Base-by-base conservation (phyloP, 805 yeast genomes). In the Metschnikowia borealis region DNA sequence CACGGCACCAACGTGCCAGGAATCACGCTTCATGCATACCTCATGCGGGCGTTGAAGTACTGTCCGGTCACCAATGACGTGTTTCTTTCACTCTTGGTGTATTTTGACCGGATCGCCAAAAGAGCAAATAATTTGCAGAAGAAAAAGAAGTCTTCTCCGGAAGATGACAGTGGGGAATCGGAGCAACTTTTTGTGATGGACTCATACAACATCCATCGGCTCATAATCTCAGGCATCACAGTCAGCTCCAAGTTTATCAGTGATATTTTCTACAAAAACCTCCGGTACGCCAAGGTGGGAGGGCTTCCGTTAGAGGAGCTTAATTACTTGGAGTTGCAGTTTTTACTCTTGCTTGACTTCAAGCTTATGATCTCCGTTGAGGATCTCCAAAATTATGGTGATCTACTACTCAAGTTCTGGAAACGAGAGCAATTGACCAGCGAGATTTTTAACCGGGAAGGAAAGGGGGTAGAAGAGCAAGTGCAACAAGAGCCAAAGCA, bases 21-120 rank as follows among this genome's bases (percentile, higher is more conserved):
- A n/a, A 94, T 94, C 48, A 82, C 91, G 11, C 77, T 94, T 44
- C 90, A 89, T 61, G 94, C 96, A 18, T 94, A 94, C 65, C 76
- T 94, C 52, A 80, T 89, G 39, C 82, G 99, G 63, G 92, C 94
- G 29, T 80, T 92, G 65, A 92, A 92, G 68, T 94, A 94, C 70
- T 94, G 99, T 67, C 98, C 99, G 0, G 94, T 94, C n/a, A 91
- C 99, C 2, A 92, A 92, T 68, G 98, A 94, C 65, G 98, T 94
- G 33, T 94, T 91, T 67, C 71, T 94, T 44, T 85, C 96, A 36
- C 70, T 94, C 34, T 75, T 94, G 60, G 97, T 94, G 31, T 94
- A 94, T 67, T 90, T 94, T 70, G 99, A 94, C 69, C 74, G 98
- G 54, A 89, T 92, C 41, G 94, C 96, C 17, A 88, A 88, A 62